Evolutionary conservation across 768 basidiomycete genomes (phyloP).

Genomic region (Hericium coralloides): DNA sequence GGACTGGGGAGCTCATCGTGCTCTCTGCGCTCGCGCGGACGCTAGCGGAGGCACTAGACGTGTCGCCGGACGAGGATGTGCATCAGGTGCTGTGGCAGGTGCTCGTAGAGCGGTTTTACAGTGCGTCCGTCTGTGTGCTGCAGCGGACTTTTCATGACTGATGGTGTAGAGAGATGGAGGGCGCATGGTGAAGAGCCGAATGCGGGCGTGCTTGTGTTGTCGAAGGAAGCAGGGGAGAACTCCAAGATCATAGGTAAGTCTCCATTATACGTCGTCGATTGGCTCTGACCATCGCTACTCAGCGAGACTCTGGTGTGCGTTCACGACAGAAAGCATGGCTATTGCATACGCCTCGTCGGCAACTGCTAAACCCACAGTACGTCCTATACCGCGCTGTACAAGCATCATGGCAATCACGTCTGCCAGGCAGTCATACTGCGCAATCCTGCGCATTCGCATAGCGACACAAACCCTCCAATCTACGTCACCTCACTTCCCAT

Average conservation of each 20-base stretch:
- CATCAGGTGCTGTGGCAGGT: constrained; percentile 42
- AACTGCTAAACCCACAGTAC: constrained; percentile 51
- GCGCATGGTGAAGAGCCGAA: constrained; percentile 39
- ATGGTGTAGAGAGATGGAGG: constrained; percentile 25
- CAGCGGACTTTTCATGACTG: background rate
- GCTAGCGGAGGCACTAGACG: constrained; percentile 37
- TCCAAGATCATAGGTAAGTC: constrained; percentile 1
- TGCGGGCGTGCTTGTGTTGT: constrained; percentile 56
- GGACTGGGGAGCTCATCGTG: constrained; percentile 66
- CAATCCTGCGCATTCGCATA: constrained; percentile 13
- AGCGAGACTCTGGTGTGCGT: constrained; percentile 78
- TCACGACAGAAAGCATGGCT: constrained; percentile 79
- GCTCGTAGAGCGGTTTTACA: constrained; percentile 40
- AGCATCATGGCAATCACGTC: background rate
- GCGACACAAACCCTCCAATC: constrained; percentile 27
- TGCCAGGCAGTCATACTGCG: constrained; percentile 29
- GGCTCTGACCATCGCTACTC: background rate
- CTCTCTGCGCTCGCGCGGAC: constrained; percentile 44
- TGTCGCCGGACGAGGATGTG: constrained; percentile 34
- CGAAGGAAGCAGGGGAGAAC: constrained; percentile 31
- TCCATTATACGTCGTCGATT: background rate
- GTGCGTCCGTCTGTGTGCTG: constrained; percentile 27
- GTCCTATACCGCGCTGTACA: background rate
- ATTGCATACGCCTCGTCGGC: constrained; percentile 56
- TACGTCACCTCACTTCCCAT: constrained; percentile 48